Evolutionary conservation across 164 flowering plant species (phyloP), one percentile per base, ranked within the genome.

Genomic region (Akebia trifoliata): DNA sequence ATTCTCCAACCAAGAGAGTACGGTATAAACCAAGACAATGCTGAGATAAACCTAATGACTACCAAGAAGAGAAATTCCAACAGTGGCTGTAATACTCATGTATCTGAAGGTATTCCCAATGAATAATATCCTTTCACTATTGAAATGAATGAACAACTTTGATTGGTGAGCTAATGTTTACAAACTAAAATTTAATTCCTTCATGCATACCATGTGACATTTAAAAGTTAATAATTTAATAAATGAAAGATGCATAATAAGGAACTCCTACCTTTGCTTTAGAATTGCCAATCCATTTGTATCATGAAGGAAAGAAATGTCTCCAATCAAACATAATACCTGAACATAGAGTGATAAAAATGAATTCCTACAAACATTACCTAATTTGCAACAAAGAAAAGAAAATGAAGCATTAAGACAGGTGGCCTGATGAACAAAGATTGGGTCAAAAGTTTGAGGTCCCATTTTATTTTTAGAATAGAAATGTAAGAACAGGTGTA

Each of bases 301-400:
- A 74, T 90, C 99, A 73, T 90, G 88, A 67, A 93, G 86, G 68
- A 93, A 81, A 53, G 99, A 90, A 71, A 93, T 71, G 69, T 93
- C 99, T 59, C 99, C 99, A 54, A 93, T 42, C 54, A 93, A 56
- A 61, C 85, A 82, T 48, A 86, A 56, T 17, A 90, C 96, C 99
- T 93, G 72, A 67, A 71, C 45, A 73, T 0, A 50, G 15, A 9
- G 4, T 31, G 6, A 28, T 11, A 36, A 45, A 56, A 21, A 48
- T 10, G 15, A 52, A 59, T 11, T 25, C 52, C 29, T 22, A 29
- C 52, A 49, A n/a, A 20, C 40, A 2, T 42, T 17, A 29, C 37
- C 25, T 12, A 32, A 52, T 7, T 8, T 43, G 5, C 6, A 42
- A 6, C 14, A 18, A 47, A 29, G 18, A 32, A 54, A 38, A 37